Conservation (phyloP, 1,284 basidiomycete genomes). For the Trametes pubescens region DNA sequence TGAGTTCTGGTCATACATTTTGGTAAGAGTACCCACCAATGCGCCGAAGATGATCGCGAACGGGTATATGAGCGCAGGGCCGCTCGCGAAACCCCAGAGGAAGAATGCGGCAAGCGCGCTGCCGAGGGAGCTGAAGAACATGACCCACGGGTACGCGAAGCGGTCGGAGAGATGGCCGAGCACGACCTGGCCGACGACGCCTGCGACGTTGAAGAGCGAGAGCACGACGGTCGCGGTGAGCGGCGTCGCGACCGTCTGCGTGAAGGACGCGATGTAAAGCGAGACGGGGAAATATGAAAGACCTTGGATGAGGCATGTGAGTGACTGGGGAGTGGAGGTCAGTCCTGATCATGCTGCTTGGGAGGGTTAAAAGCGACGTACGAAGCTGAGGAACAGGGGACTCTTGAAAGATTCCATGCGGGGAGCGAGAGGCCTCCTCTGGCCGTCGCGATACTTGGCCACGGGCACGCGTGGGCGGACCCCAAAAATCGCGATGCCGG, state of each 20-base stretch:
- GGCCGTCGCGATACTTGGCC: conserved; percentile 31
- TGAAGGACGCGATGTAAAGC: conserved; percentile 41
- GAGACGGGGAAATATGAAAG: conserved; percentile 42
- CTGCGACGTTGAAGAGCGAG: conserved; percentile 40
- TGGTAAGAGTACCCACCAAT: conserved; percentile 28
- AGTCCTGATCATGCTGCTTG: background rate
- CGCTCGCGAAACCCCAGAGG: conserved; percentile 41
- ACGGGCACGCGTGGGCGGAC: conserved; percentile 38
- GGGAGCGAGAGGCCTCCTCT: conserved; percentile 34
- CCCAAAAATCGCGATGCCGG: conserved; percentile 36
- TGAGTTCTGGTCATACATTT: background rate
- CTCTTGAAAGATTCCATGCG: conserved; percentile 39
- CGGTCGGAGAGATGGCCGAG: conserved; percentile 40
- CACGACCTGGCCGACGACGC: conserved; percentile 38
- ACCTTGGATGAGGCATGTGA: conserved; percentile 38
- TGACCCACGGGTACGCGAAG: conserved; percentile 41
- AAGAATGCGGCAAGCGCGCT: conserved; percentile 40
- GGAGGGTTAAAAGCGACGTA: conserved; percentile 21
- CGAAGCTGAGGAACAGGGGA: conserved; percentile 38
- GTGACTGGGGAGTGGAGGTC: conserved; percentile 15
- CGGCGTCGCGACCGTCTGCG: conserved; percentile 37
- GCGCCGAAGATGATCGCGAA: conserved; percentile 42
- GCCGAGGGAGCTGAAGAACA: conserved; percentile 36
- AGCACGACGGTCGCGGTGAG: conserved; percentile 39
- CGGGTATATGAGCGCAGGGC: conserved; percentile 36